Base-by-base conservation (phyloP, 129 eudicot genomes). In the Flaveria robusta region DNA sequence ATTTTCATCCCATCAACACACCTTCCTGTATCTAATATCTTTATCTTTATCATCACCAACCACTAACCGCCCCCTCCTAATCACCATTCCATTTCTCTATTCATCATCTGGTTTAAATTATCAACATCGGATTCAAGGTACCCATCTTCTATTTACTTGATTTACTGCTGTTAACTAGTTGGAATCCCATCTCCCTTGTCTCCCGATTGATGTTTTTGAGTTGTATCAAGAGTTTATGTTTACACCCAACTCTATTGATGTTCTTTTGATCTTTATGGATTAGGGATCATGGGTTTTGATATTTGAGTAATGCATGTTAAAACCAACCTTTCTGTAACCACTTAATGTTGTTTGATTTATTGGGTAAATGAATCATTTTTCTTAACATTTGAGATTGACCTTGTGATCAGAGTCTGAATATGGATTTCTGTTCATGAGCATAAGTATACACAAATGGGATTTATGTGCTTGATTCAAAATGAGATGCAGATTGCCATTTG, bases 111-210 rank as follows among this genome's bases (percentile, higher is more conserved):
- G 20, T 15, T 63, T 67, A 5, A 55, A 68, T 68, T 75, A 77
- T 46, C 43, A 27, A 7, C 60, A 18, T 68, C 69, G 50, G 59
- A 56, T 78, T 69, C 14, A 78, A 69, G 81, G 76, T 78, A 77
- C 70, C 29, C 60, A 74, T 56, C 66, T 74, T 54, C 26, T 77
- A 9, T 16, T 54, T 74, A n/a, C 29, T 10, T 55, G 0, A 10
- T 5, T 14, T 3, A 29, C 5, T 29, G 34, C 34, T 29, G 5
- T 31, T 31, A 31, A 31, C 7, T 31, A 31, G 16, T 12, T 49
- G 14, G 15, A 13, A 10, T 16, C 55, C 19, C 19, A 31, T 31
- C 37, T 31, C 37, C 37, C 37, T 31, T 31, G 37, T 31, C 37
- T 7, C 37, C 37, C 55, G 41, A 56, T 72, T 72, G 13, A 55